Conservation (phyloP, 2,329 filamentous ascomycete species). For the Ophiostoma montium region DNA sequence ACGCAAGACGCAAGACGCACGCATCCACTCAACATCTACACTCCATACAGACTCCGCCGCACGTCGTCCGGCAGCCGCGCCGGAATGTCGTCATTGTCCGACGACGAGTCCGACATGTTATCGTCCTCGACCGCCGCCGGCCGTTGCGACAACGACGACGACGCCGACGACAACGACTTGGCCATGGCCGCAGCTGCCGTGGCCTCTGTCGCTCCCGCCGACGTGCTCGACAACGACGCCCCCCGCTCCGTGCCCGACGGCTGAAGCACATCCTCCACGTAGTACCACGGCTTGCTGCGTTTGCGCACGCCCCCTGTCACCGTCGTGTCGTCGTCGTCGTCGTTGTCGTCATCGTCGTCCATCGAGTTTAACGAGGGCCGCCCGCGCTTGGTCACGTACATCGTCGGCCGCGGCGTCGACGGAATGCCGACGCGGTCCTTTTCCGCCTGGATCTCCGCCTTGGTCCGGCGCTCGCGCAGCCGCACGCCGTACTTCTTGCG, state of each 20-base stretch:
- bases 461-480: slow-evolving; percentile 34
- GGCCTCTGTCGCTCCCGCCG: background rate
- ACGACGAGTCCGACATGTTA: slow-evolving; percentile 17
- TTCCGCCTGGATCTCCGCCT: slow-evolving; percentile 30
- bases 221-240: no score
- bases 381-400: background rate
- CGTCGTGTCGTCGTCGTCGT: no score
- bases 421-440: slow-evolving; percentile 25
- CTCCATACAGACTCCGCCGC: slow-evolving; percentile 17
- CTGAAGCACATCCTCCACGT: no score
- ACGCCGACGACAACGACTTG: background rate
- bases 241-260: no score
- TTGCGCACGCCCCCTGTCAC: no score
- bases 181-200: background rate
- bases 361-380: no score
- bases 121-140: slow-evolving; percentile 25
- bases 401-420: background rate
- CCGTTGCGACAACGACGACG: no score
- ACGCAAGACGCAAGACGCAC: no score
- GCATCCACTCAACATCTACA: no score
- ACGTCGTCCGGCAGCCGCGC: slow-evolving; percentile 20
- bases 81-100: slow-evolving; percentile 21
- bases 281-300: no score
- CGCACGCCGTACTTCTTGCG: slow-evolving; percentile 44
- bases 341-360: no score